Conservation (phyloP, 208 protist species). For the Zelonia costaricensis region DNA sequence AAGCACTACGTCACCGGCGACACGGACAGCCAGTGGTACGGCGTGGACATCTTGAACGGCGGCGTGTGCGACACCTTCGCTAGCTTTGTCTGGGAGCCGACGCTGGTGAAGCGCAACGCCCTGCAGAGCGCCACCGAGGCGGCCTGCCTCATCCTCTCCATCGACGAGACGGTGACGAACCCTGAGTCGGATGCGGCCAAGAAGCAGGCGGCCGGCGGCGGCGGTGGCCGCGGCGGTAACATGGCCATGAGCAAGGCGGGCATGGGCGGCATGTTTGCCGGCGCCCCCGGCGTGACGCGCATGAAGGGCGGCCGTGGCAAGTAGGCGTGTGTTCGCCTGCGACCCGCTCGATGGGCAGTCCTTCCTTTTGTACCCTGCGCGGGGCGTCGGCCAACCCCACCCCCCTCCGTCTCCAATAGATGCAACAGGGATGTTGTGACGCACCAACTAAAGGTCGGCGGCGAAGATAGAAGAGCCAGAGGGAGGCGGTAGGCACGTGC, state of each 20-base stretch:
- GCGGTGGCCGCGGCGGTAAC: constrained; percentile 53
- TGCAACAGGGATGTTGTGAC: too few relatives aligned
- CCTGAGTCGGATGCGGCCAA: constrained; percentile 90
- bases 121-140: constrained; percentile 99
- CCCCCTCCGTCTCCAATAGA: too few relatives aligned
- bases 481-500: too few relatives aligned
- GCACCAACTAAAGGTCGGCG: too few relatives aligned
- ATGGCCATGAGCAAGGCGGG: constrained; percentile 90
- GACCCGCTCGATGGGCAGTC: too few relatives aligned
- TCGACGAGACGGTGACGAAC: constrained; percentile 99
- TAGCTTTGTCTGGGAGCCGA: constrained; percentile 99
- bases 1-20: constrained; percentile 91
- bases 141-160: constrained; percentile 98
- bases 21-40: constrained; percentile 91
- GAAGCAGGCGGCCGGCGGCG: constrained; percentile 77
- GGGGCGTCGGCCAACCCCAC: too few relatives aligned
- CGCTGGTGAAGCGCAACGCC: constrained; percentile 99
- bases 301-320: constrained; percentile 86
- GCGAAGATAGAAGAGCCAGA: too few relatives aligned
- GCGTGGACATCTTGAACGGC: constrained; percentile 98
- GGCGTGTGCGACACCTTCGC: constrained; percentile 98
- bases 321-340: constrained; percentile 29
- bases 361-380: too few relatives aligned
- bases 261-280: constrained; percentile 93
- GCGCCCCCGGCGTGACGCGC: constrained; percentile 80